A percentile compares a stretch with the other conserved stretches of the same genome.
Conservation (phyloP, 257 asterid species). For the Fraxinus pennsylvanica region DNA sequence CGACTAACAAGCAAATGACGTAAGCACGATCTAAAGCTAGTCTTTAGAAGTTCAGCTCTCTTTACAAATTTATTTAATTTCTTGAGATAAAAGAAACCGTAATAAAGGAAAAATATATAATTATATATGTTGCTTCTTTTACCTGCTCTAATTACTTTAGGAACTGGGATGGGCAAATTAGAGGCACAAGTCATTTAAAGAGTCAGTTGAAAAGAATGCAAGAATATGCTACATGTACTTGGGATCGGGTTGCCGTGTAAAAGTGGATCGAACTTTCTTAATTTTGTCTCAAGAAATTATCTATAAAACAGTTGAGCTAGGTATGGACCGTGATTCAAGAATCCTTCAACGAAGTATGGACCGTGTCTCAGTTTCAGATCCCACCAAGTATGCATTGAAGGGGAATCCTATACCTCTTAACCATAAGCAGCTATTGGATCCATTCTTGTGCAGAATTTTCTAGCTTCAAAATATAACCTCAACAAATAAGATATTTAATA, state of each 20-base stretch:
- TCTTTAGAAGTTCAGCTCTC: background rate
- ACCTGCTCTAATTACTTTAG: conserved; percentile 30
- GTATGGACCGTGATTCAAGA: no score
- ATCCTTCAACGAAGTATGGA: no score
- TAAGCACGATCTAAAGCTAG: background rate
- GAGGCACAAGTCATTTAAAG: conserved; percentile 15
- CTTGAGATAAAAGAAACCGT: background rate
- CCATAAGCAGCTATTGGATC: no score
- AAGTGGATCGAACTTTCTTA: background rate
- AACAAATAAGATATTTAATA: background rate
- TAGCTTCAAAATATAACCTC: background rate
- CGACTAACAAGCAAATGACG: no score
- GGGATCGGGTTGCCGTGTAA: background rate
- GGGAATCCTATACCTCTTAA: no score
- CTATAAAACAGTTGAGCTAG: no score
- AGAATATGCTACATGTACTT: background rate
- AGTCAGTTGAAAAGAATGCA: conserved; percentile 5
- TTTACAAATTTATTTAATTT: background rate
- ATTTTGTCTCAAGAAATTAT: no score
- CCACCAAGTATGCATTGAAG: no score
- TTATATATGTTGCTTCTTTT: background rate
- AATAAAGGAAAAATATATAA: background rate
- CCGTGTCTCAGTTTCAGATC: no score
- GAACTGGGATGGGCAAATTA: conserved; percentile 14
- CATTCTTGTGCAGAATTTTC: background rate